Base-by-base conservation (phyloP, 2,329 filamentous ascomycete species). In the Xylaria hypoxylon region DNA sequence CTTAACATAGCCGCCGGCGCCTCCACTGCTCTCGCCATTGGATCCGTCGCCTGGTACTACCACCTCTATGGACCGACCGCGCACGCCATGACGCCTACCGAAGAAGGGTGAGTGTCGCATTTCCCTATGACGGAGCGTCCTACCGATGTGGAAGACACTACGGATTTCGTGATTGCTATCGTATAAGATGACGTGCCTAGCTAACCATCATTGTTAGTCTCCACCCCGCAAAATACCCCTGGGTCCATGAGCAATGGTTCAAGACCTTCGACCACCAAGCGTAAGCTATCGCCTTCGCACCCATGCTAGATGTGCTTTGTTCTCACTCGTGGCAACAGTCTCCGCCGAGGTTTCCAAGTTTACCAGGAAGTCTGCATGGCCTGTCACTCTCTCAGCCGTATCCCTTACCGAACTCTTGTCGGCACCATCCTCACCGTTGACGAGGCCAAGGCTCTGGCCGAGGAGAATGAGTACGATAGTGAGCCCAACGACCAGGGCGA, bases 271-370 rank as follows among this genome's bases (percentile, higher is more conserved):
- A 99, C 79, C 95, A 98, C 84, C 90, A 92, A 83, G 91, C 94
- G 92, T 97, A 90, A 91, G 93, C 85, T 72, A 55, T 68, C 42
- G 33, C 65, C 45, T 24, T 38, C 28, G 2, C 15, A 22, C n/a
- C 52, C 26, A 7, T 42, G 3, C 28, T 42, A 24, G 22, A 33
- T 24, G 0, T 50, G 5, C 47, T 13, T 33, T 44, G 38, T 59
- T 50, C 68, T 70, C 38, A 70, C 61, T 8, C 44, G 31, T 48
- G 15, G 38, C 52, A 33, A 62, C 73, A 97, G 94, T 77, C 94
- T 99, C 74, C 96, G 96, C 82, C 94, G 96, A 86, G 96, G 96
- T 84, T 99, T 98, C 90, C 94, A 97, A 85, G 96, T 99, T 79
- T 99, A 99, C 88, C 93, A 91, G 75, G 96, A 99, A 85, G 96